phyloP scores from a whole-genome alignment of 2,329 filamentous ascomycete species.

The Lecanoromycetidae sp. region DNA sequence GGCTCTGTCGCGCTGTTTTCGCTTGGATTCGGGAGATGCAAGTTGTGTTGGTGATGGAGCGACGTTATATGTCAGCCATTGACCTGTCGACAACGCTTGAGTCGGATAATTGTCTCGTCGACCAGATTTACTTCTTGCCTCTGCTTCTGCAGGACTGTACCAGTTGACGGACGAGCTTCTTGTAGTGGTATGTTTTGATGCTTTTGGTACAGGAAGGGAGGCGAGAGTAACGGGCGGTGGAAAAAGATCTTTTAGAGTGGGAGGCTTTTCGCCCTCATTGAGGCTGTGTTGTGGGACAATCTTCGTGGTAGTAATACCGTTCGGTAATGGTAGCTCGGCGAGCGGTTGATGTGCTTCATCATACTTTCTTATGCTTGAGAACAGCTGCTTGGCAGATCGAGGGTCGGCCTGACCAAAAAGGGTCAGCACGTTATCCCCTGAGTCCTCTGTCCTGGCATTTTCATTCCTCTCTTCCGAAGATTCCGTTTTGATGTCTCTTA shows the following conservation, averaged over 20 bases:
- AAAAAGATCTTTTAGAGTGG: constrained; percentile 36
- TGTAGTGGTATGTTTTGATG: constrained; percentile 24
- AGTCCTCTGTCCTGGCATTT: background rate
- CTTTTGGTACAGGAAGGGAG: constrained; percentile 31
- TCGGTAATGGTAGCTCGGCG: constrained; percentile 56
- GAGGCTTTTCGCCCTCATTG: constrained; percentile 22
- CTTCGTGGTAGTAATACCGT: constrained; percentile 59
- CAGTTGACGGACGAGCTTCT: constrained; percentile 27
- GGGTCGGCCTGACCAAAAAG: constrained; percentile 67
- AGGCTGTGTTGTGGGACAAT: constrained; percentile 43
- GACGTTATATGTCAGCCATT: constrained; percentile 18
- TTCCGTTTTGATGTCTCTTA: background rate
- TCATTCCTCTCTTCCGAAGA: background rate
- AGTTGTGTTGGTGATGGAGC: constrained; percentile 10
- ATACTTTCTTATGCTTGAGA: constrained; percentile 65
- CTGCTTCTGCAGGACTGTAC: constrained; percentile 32
- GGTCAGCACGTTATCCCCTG: constrained; percentile 46
- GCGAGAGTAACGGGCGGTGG: constrained; percentile 28
- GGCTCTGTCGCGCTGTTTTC: constrained; percentile 24
- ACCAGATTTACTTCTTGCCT: constrained; percentile 18
- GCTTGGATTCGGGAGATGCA: constrained; percentile 29
- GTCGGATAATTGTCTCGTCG: constrained; percentile 13
- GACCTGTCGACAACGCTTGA: constrained; percentile 16
- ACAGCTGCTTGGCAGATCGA: constrained; percentile 63
- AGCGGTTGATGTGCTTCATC: constrained; percentile 33